Base-by-base conservation (phyloP, 768 basidiomycete genomes). In the Pleurotus djamor region DNA sequence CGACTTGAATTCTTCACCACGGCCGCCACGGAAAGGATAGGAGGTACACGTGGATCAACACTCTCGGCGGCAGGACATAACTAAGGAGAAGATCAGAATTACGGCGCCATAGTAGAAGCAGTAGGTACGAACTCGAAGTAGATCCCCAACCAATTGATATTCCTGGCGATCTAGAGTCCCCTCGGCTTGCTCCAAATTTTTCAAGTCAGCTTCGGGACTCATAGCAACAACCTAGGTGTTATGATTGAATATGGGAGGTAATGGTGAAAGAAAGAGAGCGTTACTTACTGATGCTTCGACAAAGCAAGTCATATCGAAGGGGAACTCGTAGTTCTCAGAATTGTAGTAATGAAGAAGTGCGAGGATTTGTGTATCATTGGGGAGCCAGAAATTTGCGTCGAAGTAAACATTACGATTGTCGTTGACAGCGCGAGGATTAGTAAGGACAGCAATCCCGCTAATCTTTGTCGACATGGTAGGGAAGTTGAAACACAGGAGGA, bases 401-500 rank as follows among this genome's bases (percentile, higher is more conserved):
- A 47, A 47, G 45, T 41, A 41, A 7, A 41, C 38, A 41, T 41
- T 7, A 7, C 38, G 38, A 14, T 41, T 41, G 14, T 41, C 38
- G 8, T 45, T 28, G n/a, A 57, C 38, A 17, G 55, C 16, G 14
- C 32, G 43, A 9, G 55, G 55, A 21, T 16, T 43, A 12, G 36
- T 41, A 17, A 57, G 55, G 21, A 45, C 37, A 37, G 36, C 32
- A 21, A 37, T 34, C 10, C 35, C 38, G 12, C 35, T 33, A 9
- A 57, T n/a, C 9, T n/a, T 57, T 12, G 55, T 12, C 10, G 55
- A 49, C 55, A 57, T 57, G n/a, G 21, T 57, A 41, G 38, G 14
- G 38, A 7, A 41, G 38, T n/a, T n/a, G n/a, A n/a, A n/a, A n/a
- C n/a, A n/a, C n/a, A n/a, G n/a, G n/a, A n/a, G n/a, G n/a, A n/a